Base-by-base conservation (phyloP, 225 moss, liverwort and hornwort genomes). In the Physcomitrellopsis africana region DNA sequence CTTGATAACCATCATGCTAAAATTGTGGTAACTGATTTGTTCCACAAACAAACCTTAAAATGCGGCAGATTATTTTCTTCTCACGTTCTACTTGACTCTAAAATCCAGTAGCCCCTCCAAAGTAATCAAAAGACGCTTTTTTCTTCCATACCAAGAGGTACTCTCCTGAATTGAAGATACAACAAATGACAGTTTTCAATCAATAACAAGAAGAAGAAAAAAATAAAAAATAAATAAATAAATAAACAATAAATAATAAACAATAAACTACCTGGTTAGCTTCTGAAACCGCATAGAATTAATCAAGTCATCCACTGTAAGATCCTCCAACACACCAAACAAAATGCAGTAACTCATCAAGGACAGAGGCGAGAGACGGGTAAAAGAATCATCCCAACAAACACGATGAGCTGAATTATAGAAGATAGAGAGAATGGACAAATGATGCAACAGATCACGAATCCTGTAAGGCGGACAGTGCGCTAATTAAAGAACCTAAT, bases 161-260 rank as follows among this genome's bases (percentile, higher is more conserved):
- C 12, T 75, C 24, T 20, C 58, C 75, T 67, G 56, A 56, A 55
- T 54, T 24, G 44, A 63, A 70, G 16, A 27, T 27, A 49, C n/a
- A 37, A 37, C 32, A 48, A 8, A 42, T 9, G 48, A 44, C n/a
- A 15, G 14, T 61, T 37, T 4, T 0, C 32, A 37, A 37, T 37
- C 32, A 7, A 37, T 37, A 4, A 37, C 47, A 23, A 66, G 23
- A 9, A 43, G 27, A 29, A 51, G n/a, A 23, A 54, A 42, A 27
- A 14, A 18, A 49, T 11, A 1, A 24, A n/a, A 24, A 24, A 24
- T 24, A 24, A 24, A 24, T 24, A 24, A 24, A 24, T 24, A 24
- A 24, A 24, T 24, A 24, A 24, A n/a, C n/a, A n/a, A n/a, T n/a
- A n/a, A n/a, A n/a, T n/a, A n/a, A n/a, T n/a, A n/a, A n/a, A n/a